A percentile compares a stretch with the other conserved stretches of the same genome.
phyloP scores from a whole-genome alignment of 1,284 basidiomycete genomes.

The Cutaneotrichosporon cyanovorans region DNA sequence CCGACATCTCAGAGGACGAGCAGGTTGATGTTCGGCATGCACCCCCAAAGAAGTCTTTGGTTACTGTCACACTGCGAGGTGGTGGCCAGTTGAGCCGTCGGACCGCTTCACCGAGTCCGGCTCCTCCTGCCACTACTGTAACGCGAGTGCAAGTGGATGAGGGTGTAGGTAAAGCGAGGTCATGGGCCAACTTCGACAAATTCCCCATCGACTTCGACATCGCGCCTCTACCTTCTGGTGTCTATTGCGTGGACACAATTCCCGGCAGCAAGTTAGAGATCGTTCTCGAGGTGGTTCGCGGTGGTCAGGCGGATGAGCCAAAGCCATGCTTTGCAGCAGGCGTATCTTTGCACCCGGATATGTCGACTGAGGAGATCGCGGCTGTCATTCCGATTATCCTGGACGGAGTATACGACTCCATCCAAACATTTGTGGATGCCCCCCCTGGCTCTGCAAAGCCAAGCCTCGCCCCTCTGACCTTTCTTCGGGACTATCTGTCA shows the following conservation, averaged over 20 bases:
- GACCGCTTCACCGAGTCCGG: neutral
- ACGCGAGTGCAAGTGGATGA: slow-evolving; percentile 21
- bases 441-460: slow-evolving; percentile 1
- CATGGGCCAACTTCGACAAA: slow-evolving; percentile 43
- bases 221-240: slow-evolving; percentile 38
- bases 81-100: neutral
- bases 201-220: slow-evolving; percentile 44
- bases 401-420: slow-evolving; percentile 15
- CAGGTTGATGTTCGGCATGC: slow-evolving; percentile 2
- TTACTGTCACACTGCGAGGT: neutral
- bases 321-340: slow-evolving; percentile 11
- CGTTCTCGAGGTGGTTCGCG: slow-evolving; percentile 12
- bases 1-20: slow-evolving; percentile 11
- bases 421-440: slow-evolving; percentile 15
- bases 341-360: slow-evolving; percentile 18
- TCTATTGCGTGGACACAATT: slow-evolving; percentile 25
- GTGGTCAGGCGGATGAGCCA: slow-evolving; percentile 1
- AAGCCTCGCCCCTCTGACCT: slow-evolving; percentile 15
- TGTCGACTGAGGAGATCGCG: slow-evolving; percentile 16
- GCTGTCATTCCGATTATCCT: slow-evolving; percentile 27
- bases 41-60: neutral
- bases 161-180: slow-evolving; percentile 38
- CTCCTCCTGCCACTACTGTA: neutral
- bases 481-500: slow-evolving; percentile 20
- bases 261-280: slow-evolving; percentile 22